A percentile compares a stretch with the other conserved stretches of the same genome.
Evolutionary conservation across 2,329 filamentous ascomycete genomes (phyloP).

Genomic region (Blastomyces percursus): DNA sequence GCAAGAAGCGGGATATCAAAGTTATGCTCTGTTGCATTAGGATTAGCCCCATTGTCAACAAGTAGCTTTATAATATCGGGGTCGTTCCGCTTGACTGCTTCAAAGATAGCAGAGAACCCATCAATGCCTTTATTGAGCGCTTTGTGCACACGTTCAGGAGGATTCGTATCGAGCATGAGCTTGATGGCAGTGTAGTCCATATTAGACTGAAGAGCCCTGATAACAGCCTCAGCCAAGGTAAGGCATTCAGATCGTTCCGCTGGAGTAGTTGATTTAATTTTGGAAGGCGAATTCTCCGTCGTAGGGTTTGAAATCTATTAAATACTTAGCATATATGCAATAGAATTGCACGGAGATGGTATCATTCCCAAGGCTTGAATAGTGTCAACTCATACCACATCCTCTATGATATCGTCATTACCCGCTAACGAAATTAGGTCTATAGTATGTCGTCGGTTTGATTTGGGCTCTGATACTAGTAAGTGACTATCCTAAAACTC

Average conservation of each 20-base stretch:
- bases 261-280: not conserved
- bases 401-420: not conserved
- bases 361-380: not conserved
- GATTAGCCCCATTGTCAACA: slow-evolving; percentile 12
- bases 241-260: not conserved
- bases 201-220: slow-evolving; percentile 7
- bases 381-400: not conserved
- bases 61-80: slow-evolving; percentile 10
- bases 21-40: slow-evolving; percentile 8
- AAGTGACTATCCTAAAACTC: not conserved
- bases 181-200: slow-evolving; percentile 7
- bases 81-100: slow-evolving; percentile 7
- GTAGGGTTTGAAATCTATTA: not conserved
- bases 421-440: slow-evolving; percentile 3
- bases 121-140: slow-evolving; percentile 5
- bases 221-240: slow-evolving; percentile 5
- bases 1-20: slow-evolving; percentile 9
- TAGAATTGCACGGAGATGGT: not conserved
- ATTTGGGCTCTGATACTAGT: not conserved
- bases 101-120: slow-evolving; percentile 9
- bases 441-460: not conserved
- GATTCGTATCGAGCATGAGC: slow-evolving; percentile 2
- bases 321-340: not conserved
- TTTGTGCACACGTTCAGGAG: not conserved
- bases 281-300: not conserved